Evolutionary conservation across 495 filamentous ascomycete genomes (phyloP).

Genomic region (Polyplosphaeria fusca): DNA sequence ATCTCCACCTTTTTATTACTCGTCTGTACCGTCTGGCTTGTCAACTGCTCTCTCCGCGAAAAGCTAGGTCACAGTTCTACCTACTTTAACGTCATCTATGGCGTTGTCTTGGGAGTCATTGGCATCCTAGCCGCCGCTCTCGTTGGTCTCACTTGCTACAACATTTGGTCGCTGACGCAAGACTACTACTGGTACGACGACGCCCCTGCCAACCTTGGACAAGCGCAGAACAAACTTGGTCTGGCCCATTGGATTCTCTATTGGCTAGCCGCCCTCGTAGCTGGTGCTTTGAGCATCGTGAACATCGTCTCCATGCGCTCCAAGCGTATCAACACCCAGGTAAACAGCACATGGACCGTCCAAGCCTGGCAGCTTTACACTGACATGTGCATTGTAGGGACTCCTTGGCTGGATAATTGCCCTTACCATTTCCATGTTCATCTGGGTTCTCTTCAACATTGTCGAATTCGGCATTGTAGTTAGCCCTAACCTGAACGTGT

Average conservation of each 20-base stretch:
- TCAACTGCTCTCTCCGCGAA: slow-evolving; percentile 7
- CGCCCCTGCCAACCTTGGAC: not conserved
- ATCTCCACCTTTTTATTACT: slow-evolving; percentile 18
- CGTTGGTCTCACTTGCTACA: slow-evolving; percentile 1
- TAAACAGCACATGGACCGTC: not conserved
- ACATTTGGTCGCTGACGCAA: not conserved
- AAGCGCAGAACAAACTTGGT: not conserved
- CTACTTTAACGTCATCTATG: slow-evolving; percentile 3
- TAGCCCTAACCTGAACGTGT: not conserved
- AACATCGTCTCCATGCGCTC: slow-evolving; percentile 8
- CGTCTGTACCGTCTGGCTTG: slow-evolving; percentile 2
- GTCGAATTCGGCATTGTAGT: not conserved
- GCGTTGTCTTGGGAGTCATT: slow-evolving; percentile 14
- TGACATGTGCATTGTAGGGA: not conserved
- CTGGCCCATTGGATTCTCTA: not conserved
- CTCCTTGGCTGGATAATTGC: not conserved
- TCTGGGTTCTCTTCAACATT: slow-evolving; percentile 10
- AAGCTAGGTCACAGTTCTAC: not conserved
- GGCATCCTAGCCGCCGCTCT: slow-evolving; percentile 3
- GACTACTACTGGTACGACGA: not conserved
- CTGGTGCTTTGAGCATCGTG: not conserved
- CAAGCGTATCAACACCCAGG: not conserved
- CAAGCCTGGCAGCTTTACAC: not conserved
- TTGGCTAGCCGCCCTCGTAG: not conserved
- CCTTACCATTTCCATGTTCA: slow-evolving; percentile 13